Percentiles rank a stretch among this genome's conserved stretches.
These are phyloP conservation scores for Ganoderma boninense DNA, from an alignment of 1,284 basidiomycete species.

Conservation along the genomic window DNA sequence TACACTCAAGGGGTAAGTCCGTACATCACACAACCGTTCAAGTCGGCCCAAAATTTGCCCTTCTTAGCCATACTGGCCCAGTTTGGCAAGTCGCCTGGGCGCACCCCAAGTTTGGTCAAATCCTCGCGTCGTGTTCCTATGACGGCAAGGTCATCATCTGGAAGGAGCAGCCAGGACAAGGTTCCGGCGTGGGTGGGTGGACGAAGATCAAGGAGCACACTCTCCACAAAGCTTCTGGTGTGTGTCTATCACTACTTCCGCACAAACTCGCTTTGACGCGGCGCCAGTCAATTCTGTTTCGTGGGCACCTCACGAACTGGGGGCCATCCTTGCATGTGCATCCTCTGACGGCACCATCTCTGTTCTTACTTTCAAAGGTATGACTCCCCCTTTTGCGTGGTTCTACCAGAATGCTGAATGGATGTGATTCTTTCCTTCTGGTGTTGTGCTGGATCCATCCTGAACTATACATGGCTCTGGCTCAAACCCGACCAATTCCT, in stretches of 20 bases:
- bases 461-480: background rate
- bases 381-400: slow-evolving; percentile 37
- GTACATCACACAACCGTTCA: background rate
- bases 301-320: slow-evolving; percentile 98
- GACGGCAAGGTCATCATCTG: slow-evolving; percentile 99
- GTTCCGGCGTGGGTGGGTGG: slow-evolving; percentile 73
- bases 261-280: slow-evolving; percentile 5
- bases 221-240: slow-evolving; percentile 93
- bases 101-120: slow-evolving; percentile 95
- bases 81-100: slow-evolving; percentile 99
- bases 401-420: background rate
- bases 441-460: background rate
- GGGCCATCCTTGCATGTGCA: slow-evolving; percentile 96
- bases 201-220: slow-evolving; percentile 97
- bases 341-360: slow-evolving; percentile 99
- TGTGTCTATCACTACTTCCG: slow-evolving; percentile 23
- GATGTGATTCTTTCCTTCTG: background rate
- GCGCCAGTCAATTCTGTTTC: slow-evolving; percentile 92
- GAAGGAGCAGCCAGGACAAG: slow-evolving; percentile 83
- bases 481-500: background rate
- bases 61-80: slow-evolving; percentile 87
- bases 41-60: background rate
- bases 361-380: slow-evolving; percentile 96
- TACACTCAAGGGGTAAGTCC: slow-evolving; percentile 83
- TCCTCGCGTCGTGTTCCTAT: slow-evolving; percentile 97